phyloP scores from a whole-genome alignment of 495 filamentous ascomycete species.

The Tuber melanosporum region DNA sequence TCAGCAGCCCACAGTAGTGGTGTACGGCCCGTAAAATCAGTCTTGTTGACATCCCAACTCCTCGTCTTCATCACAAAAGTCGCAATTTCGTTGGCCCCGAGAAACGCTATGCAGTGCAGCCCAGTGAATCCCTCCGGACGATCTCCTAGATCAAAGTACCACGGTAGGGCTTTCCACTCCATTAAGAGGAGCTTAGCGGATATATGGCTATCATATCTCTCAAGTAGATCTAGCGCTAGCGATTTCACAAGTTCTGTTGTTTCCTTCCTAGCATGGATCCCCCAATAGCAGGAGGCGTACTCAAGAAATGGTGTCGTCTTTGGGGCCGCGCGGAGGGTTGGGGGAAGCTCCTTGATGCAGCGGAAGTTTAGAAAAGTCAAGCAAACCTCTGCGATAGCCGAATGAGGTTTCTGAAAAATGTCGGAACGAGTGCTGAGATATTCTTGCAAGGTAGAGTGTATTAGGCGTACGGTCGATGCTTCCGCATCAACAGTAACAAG shows the following conservation, averaged over 20 bases:
- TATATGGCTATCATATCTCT: constrained; percentile 1
- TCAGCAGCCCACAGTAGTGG: neutral
- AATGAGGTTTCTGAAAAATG: neutral
- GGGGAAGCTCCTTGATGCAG: neutral
- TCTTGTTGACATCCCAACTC: constrained; percentile 1
- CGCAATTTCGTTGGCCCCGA: neutral
- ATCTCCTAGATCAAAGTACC: neutral
- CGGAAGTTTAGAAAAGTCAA: neutral
- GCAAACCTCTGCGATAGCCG: neutral
- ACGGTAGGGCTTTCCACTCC: constrained; percentile 1
- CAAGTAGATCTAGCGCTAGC: neutral
- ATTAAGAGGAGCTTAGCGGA: neutral
- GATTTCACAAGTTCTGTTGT: neutral
- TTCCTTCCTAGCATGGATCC: neutral
- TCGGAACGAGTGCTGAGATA: neutral
- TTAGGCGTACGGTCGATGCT: neutral
- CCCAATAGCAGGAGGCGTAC: constrained; percentile 3
- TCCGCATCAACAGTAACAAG: constrained; percentile 1
- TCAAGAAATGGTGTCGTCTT: neutral
- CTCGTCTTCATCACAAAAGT: neutral
- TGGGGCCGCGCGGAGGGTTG: neutral
- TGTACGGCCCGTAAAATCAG: neutral
- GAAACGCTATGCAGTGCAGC: neutral
- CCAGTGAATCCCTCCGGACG: neutral
- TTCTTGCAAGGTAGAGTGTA: neutral